These are phyloP conservation scores for Amesomyces nigricolor DNA, from an alignment of 2,329 filamentous ascomycete genomes.

Conservation along the genomic window DNA sequence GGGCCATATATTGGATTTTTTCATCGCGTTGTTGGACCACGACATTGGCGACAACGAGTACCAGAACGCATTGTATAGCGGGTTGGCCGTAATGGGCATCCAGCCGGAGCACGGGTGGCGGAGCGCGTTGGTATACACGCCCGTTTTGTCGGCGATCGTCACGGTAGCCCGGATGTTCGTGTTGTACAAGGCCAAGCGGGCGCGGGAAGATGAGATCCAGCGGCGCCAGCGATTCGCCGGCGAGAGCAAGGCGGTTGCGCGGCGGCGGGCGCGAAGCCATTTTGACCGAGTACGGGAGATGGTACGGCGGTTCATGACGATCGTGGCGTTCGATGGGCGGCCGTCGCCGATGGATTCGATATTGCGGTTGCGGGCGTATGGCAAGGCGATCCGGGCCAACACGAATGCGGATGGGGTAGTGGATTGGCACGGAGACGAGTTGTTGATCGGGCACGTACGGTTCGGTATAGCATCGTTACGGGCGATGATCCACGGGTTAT, in stretches of 20 bases:
- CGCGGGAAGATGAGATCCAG: background rate
- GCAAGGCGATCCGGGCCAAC: slow-evolving; percentile 11
- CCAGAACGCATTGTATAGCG: slow-evolving; percentile 7
- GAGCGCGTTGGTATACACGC: slow-evolving; percentile 4
- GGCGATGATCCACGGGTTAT: slow-evolving; percentile 8
- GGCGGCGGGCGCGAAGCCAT: slow-evolving; percentile 2
- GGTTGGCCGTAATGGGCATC: slow-evolving; percentile 6
- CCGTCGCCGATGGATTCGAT: slow-evolving; percentile 9
- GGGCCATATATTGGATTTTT: slow-evolving; percentile 1
- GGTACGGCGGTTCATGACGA: slow-evolving; percentile 9
- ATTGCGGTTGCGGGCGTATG: slow-evolving; percentile 7
- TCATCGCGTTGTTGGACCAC: slow-evolving; percentile 4
- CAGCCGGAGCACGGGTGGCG: background rate
- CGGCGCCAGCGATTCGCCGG: background rate
- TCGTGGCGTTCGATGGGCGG: slow-evolving; percentile 4
- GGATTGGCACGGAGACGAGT: slow-evolving; percentile 10
- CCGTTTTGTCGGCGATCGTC: slow-evolving; percentile 4
- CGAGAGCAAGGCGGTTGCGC: slow-evolving; percentile 1
- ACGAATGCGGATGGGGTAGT: slow-evolving; percentile 5
- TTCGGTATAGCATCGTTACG: slow-evolving; percentile 9
- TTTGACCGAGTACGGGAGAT: slow-evolving; percentile 9
- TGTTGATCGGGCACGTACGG: slow-evolving; percentile 5
- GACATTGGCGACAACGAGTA: slow-evolving; percentile 5
- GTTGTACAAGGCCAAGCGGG: slow-evolving; percentile 4
- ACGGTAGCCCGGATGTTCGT: slow-evolving; percentile 6